Percentiles rank a stretch among this genome's conserved stretches.
Conservation (phyloP, 2,329 filamentous ascomycete genomes). For the Claviceps cyperi region DNA sequence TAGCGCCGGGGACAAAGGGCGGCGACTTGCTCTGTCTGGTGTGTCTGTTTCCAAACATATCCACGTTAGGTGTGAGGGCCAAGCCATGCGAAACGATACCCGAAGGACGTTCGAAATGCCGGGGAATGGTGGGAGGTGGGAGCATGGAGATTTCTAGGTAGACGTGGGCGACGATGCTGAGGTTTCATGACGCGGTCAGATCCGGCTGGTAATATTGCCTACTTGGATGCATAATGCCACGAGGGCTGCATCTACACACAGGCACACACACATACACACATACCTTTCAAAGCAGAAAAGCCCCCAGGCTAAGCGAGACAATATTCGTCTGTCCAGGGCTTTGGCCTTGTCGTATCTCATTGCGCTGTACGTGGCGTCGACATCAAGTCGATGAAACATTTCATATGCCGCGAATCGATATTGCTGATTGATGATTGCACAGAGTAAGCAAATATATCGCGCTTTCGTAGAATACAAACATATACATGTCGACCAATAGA, state of each 20-base stretch:
- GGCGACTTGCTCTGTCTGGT: constrained; percentile 1
- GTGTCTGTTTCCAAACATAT: constrained; percentile 5
- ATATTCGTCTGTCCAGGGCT: background rate
- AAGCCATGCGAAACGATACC: background rate
- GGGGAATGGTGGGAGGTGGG: constrained; percentile 5
- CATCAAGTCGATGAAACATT: constrained; percentile 8
- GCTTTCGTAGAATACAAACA: background rate
- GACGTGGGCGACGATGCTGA: constrained; percentile 7
- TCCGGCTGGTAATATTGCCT: background rate
- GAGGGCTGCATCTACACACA: background rate
- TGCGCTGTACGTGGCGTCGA: constrained; percentile 3
- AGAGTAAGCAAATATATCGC: background rate
- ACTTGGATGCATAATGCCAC: background rate
- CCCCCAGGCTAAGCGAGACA: constrained; percentile 9
- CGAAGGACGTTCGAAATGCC: constrained; percentile 4
- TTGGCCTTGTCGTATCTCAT: constrained; percentile 3
- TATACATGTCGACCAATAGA: no score
- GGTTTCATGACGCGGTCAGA: background rate
- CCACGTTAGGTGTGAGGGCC: constrained; percentile 1
- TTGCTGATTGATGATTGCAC: constrained; percentile 2
- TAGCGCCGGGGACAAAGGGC: constrained; percentile 6
- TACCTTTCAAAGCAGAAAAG: constrained; percentile 12
- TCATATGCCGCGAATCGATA: constrained; percentile 12
- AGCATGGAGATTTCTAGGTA: constrained; percentile 7
- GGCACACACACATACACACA: background rate